Evolutionary conservation across 2,329 filamentous ascomycete species (phyloP).

Genomic region (Fusarium sp.): DNA sequence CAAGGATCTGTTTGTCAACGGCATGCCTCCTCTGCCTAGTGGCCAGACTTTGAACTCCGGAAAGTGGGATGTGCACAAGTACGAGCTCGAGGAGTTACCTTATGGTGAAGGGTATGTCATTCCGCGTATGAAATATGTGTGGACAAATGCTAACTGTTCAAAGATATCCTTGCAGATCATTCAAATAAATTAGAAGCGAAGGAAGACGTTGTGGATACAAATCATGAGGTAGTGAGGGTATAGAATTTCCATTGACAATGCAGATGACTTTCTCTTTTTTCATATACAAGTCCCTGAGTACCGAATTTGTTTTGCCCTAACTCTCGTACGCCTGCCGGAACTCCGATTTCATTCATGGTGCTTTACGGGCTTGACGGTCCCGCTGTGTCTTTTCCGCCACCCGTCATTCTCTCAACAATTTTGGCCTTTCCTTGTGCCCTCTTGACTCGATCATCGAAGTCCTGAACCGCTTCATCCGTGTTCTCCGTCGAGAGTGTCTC

Average conservation of each 20-base stretch:
- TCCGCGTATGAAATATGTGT: neutral
- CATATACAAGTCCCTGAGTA: neutral
- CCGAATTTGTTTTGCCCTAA: neutral
- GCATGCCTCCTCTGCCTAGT: conserved; percentile 87
- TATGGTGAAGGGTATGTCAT: conserved; percentile 76
- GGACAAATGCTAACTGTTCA: conserved; percentile 35
- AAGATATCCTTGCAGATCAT: conserved; percentile 74
- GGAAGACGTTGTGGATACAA: conserved; percentile 48
- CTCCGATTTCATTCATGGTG: neutral
- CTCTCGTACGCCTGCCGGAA: conserved; percentile 12
- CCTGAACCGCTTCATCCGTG: conserved; percentile 86
- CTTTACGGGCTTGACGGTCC: conserved; percentile 11
- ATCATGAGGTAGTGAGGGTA: conserved; percentile 45
- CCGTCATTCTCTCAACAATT: conserved; percentile 79
- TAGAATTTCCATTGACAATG: conserved; percentile 49
- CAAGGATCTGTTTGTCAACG: conserved; percentile 76
- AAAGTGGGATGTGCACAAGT: conserved; percentile 75
- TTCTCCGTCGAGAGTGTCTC: conserved; percentile 83
- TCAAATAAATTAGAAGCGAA: conserved; percentile 58
- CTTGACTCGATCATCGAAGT: conserved; percentile 90
- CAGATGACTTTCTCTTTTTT: conserved; percentile 45
- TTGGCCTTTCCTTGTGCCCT: conserved; percentile 86
- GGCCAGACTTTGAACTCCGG: conserved; percentile 68
- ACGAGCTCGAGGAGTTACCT: conserved; percentile 73
- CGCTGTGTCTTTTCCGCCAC: conserved; percentile 42